These are phyloP conservation scores for Hericium rajendrae DNA, from an alignment of 768 basidiomycete species.

Conservation along the genomic window DNA sequence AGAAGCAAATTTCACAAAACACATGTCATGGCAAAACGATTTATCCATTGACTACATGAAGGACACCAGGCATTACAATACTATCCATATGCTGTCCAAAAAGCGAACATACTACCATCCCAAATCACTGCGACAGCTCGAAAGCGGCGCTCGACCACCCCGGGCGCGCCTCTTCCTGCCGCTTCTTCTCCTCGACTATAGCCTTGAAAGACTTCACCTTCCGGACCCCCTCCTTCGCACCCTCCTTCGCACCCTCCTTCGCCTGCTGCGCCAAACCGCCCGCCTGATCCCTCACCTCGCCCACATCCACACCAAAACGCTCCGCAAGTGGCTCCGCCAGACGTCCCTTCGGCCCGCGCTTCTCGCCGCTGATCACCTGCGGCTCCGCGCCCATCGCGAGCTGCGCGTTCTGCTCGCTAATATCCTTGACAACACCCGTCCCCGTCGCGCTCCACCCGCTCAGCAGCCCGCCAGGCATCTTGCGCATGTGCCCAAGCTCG, in stretches of 20 bases:
- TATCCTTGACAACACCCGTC: slow-evolving; percentile 52
- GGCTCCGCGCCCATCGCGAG: slow-evolving; percentile 69
- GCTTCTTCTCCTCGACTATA: slow-evolving; percentile 22
- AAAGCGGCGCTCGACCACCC: slow-evolving; percentile 32
- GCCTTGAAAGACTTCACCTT: slow-evolving; percentile 24
- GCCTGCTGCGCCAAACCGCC: slow-evolving; percentile 20
- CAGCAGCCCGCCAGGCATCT: slow-evolving; percentile 26
- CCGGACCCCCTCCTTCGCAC: slow-evolving; percentile 18
- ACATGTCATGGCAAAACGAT: too few relatives aligned
- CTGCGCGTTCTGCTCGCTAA: slow-evolving; percentile 23
- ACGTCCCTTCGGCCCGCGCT: slow-evolving; percentile 56
- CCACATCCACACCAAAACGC: slow-evolving; percentile 21
- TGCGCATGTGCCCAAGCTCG: slow-evolving; percentile 50
- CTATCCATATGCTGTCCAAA: too few relatives aligned
- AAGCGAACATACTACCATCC: too few relatives aligned
- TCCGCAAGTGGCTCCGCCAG: slow-evolving; percentile 32
- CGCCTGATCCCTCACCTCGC: slow-evolving; percentile 11
- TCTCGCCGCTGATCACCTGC: slow-evolving; percentile 59
- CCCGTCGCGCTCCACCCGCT: slow-evolving; percentile 48
- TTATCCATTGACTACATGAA: too few relatives aligned
- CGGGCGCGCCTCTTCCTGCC: slow-evolving; percentile 20
- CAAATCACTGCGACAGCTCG: slow-evolving; percentile 13
- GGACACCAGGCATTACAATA: too few relatives aligned
- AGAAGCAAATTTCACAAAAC: too few relatives aligned
- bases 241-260: slow-evolving; percentile 18